phyloP scores from a whole-genome alignment of 177 flowering plant species.

The Vitis hybrid region DNA sequence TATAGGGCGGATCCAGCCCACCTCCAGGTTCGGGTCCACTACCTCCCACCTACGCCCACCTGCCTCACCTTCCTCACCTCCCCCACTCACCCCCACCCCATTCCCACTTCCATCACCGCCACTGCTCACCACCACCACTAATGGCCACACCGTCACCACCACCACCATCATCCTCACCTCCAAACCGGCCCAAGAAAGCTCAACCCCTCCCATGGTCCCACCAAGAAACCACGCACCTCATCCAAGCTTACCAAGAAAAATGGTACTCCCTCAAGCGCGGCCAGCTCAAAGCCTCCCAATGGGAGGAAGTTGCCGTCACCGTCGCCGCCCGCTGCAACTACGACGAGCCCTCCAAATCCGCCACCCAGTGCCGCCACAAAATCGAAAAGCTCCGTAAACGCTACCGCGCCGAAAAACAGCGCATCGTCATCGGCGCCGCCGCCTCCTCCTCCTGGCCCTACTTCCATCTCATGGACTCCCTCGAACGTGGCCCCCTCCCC shows the following conservation, averaged over 20 bases:
- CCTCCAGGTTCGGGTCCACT: too few species aligned
- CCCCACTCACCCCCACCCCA: too few species aligned
- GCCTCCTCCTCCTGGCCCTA: constrained; percentile 54
- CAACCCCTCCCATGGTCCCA: constrained; percentile 70
- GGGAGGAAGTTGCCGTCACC: constrained; percentile 81
- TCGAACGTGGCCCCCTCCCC: constrained; percentile 66
- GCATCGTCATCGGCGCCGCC: constrained; percentile 5
- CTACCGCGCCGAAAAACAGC: constrained; percentile 64
- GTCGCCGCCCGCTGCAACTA: constrained; percentile 73
- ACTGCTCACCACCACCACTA: constrained; percentile 3
- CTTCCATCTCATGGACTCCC: constrained; percentile 63
- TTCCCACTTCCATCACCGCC: neutral
- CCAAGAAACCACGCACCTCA: constrained; percentile 67
- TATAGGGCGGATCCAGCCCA: too few species aligned
- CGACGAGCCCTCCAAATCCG: constrained; percentile 57
- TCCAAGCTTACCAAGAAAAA: constrained; percentile 74
- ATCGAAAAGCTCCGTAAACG: constrained; percentile 94
- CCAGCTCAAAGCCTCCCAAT: constrained; percentile 70
- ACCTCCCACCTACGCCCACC: too few species aligned
- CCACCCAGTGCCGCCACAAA: constrained; percentile 94
- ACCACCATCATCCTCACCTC: constrained; percentile 5
- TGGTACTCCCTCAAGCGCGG: constrained; percentile 84
- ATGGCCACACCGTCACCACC: neutral
- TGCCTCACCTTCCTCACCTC: too few species aligned
- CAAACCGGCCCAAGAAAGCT: constrained; percentile 30